Conservation (phyloP, 2,329 filamentous ascomycete species). For the Dothiorella sarmentorum region DNA sequence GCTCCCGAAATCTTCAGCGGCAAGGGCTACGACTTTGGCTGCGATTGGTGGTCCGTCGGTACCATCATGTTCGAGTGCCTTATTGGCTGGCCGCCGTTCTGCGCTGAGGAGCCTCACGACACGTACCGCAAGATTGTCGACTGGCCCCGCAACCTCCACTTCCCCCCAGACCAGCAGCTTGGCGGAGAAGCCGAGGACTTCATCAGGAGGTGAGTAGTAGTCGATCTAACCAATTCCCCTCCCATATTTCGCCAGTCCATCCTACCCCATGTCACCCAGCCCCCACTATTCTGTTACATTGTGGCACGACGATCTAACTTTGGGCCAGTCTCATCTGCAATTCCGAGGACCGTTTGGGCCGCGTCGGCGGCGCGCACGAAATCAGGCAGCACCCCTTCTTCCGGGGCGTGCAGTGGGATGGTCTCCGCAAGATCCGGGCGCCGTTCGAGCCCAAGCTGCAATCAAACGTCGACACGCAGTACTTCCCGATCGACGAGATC, state of each 20-base stretch:
- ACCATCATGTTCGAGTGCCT: conserved; percentile 99
- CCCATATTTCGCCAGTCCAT: conserved; percentile 17
- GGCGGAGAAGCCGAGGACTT: conserved; percentile 86
- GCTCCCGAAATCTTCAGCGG: conserved; percentile 97
- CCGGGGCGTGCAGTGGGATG: conserved; percentile 92
- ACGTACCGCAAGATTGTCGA: conserved; percentile 99
- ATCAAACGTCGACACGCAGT: conserved; percentile 92
- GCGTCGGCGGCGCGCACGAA: conserved; percentile 76
- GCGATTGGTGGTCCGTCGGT: conserved; percentile 98
- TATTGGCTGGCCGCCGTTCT: conserved; percentile 98
- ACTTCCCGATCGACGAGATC: conserved; percentile 98
- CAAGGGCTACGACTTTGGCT: conserved; percentile 92
- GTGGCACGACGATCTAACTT: conserved; percentile 22
- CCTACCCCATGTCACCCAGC: not conserved
- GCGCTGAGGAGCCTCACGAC: conserved; percentile 93
- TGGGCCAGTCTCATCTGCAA: conserved; percentile 79
- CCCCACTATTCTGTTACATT: conserved; percentile 1
- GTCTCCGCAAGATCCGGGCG: conserved; percentile 84
- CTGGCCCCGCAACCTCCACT: conserved; percentile 93
- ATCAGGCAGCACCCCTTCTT: conserved; percentile 96
- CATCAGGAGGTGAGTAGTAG: conserved; percentile 70
- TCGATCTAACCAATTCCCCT: conserved; percentile 5
- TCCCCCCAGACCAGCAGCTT: conserved; percentile 90
- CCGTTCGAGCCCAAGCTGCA: conserved; percentile 93
- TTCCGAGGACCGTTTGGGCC: conserved; percentile 84